Conservation (phyloP, 257 asterid genomes). For the Solanum verrucosum region DNA sequence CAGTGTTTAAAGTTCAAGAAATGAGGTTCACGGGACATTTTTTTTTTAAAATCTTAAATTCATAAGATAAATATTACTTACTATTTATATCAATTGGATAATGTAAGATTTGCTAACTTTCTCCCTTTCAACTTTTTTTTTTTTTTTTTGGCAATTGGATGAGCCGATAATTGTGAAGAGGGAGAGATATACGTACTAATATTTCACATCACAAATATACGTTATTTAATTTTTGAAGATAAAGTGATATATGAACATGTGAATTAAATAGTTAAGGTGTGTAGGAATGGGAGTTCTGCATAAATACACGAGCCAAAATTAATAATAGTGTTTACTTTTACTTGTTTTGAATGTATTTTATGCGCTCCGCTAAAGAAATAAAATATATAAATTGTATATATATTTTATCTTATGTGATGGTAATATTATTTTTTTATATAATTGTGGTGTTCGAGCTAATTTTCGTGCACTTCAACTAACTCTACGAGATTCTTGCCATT, state of each 20-base stretch:
- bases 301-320: background rate
- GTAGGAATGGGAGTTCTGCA: background rate
- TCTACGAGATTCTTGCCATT: too few species aligned
- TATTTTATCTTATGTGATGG: too few species aligned
- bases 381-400: too few species aligned
- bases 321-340: background rate
- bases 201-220: background rate
- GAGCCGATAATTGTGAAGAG: background rate
- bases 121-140: background rate
- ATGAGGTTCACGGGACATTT: background rate
- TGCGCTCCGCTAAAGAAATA: too few species aligned
- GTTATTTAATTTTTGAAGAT: background rate
- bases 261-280: background rate
- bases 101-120: background rate
- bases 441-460: too few species aligned
- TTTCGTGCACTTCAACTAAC: too few species aligned
- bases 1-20: background rate
- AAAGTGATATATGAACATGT: background rate
- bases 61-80: background rate
- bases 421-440: too few species aligned
- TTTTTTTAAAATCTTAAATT: background rate
- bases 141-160: background rate
- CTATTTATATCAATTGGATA: background rate
- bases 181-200: background rate
- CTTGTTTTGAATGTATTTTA: background rate